A percentile compares a stretch with the other conserved stretches of the same genome.
These are phyloP conservation scores for Leishmania lainsoni DNA, from an alignment of 208 protist species.

Conservation along the genomic window DNA sequence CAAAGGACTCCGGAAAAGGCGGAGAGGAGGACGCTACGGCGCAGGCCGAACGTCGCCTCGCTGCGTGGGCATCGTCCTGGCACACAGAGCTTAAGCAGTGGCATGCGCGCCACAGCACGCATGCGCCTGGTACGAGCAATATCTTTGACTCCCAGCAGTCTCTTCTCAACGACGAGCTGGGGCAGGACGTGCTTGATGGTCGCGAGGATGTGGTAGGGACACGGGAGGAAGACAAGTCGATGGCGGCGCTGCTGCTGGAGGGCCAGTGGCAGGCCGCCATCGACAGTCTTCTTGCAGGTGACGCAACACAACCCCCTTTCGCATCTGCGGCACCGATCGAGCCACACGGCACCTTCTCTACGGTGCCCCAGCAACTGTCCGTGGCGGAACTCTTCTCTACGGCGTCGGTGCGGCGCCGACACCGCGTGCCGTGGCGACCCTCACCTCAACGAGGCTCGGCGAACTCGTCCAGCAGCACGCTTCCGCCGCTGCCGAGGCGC, in stretches of 20 bases:
- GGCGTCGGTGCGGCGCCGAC: conserved; percentile 12
- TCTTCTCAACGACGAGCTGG: neutral
- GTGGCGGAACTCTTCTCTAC: conserved; percentile 7
- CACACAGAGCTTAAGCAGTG: neutral
- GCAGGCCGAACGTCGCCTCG: conserved; percentile 17
- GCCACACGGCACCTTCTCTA: neutral
- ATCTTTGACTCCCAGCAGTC: neutral
- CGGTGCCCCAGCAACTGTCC: neutral
- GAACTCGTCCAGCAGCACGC: neutral
- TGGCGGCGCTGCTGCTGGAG: conserved; percentile 12
- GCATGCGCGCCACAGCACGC: neutral
- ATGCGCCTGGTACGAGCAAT: neutral
- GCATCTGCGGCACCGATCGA: neutral
- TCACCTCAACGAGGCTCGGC: neutral
- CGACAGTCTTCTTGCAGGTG: neutral
- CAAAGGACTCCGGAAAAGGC: neutral
- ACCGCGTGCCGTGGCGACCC: neutral
- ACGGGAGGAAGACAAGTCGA: conserved; percentile 5
- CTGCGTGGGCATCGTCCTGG: conserved; percentile 11
- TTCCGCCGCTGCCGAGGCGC: conserved; percentile 10
- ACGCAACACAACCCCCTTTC: no score
- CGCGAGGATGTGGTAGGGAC: neutral
- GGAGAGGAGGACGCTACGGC: conserved; percentile 3
- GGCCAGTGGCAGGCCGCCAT: conserved; percentile 9
- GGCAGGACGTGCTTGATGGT: neutral